Conservation (phyloP, 1,139 yeast species). For the Taphrina betulina region DNA sequence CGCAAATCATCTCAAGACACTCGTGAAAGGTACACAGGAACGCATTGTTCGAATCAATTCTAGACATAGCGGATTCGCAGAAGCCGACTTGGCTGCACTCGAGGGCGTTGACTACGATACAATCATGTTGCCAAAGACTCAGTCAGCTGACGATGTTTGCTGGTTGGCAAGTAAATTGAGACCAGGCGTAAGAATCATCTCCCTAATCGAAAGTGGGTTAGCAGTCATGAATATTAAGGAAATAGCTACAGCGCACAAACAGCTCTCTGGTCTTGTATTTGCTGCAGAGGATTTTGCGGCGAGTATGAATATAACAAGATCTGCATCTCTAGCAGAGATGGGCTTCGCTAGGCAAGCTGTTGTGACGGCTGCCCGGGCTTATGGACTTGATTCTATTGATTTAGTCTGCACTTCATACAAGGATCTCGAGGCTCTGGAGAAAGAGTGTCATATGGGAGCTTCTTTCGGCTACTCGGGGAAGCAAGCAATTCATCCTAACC, state of each 20-base stretch:
- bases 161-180: constrained; percentile 21
- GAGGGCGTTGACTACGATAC: constrained; percentile 8
- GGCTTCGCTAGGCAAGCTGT: constrained; percentile 28
- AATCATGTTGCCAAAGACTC: constrained; percentile 27
- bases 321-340: constrained; percentile 16
- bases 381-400: constrained; percentile 21
- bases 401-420: constrained; percentile 22
- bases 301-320: constrained; percentile 25
- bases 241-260: constrained; percentile 19
- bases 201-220: constrained; percentile 21
- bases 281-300: constrained; percentile 33
- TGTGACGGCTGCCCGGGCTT: constrained; percentile 24
- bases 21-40: constrained; percentile 12
- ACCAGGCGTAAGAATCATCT: constrained; percentile 30
- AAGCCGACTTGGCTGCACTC: constrained; percentile 10
- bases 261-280: constrained; percentile 21
- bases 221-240: constrained; percentile 18
- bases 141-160: constrained; percentile 22
- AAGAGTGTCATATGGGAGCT: constrained; percentile 22
- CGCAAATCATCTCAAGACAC: constrained; percentile 1
- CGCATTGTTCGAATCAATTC: constrained; percentile 19
- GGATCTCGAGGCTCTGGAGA: constrained; percentile 7
- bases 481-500: constrained; percentile 30
- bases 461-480: constrained; percentile 28
- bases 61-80: constrained; percentile 18